Base-by-base conservation (phyloP, 2,329 filamentous ascomycete species). In the Claviceps arundinis region DNA sequence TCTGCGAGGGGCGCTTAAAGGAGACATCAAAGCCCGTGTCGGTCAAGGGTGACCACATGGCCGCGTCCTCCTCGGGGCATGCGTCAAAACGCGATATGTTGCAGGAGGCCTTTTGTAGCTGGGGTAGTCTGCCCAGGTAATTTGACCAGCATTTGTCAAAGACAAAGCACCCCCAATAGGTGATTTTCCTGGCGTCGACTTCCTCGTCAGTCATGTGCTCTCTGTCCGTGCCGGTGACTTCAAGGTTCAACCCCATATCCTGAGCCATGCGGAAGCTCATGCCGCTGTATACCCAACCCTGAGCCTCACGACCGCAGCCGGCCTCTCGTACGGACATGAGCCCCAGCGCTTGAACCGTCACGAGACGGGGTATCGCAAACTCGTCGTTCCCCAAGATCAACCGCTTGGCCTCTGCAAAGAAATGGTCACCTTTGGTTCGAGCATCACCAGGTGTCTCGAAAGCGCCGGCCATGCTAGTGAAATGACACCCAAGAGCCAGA, bases 141-240 rank as follows among this genome's bases (percentile, higher is more conserved):
- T 96, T 97, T 48, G 90, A 95, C 90, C 91, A 97, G 66, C 89
- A 95, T 75, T 96, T 97, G 72, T 98, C 93, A 65, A 97, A 95
- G n/a, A 95, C 70, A 67, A 93, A 97, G 65, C 90, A 96, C 6
- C 93, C 93, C 93, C 93, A 97, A 63, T 96, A 97, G 0, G 93
- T 97, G 43, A 97, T 84, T 50, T 87, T 78, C 41, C 93, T 77
- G 2, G 89, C 90, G 68, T 98, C 93, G 41, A 94, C 79, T 65
- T 96, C 91, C 47, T 86, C 78, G 53, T 95, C 88, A 55, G 82
- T 81, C 57, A 91, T 75, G 30, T 73, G 68, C 49, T 77, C 74
- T 53, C 71, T 75, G 53, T 77, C 78, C 54, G 88, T 76, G 8
- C 81, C 81, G 17, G 80, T 79, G 1, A 85, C 80, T 62, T 95